Conservation (phyloP, 495 filamentous ascomycete species). For the Aspergillus diversus region DNA sequence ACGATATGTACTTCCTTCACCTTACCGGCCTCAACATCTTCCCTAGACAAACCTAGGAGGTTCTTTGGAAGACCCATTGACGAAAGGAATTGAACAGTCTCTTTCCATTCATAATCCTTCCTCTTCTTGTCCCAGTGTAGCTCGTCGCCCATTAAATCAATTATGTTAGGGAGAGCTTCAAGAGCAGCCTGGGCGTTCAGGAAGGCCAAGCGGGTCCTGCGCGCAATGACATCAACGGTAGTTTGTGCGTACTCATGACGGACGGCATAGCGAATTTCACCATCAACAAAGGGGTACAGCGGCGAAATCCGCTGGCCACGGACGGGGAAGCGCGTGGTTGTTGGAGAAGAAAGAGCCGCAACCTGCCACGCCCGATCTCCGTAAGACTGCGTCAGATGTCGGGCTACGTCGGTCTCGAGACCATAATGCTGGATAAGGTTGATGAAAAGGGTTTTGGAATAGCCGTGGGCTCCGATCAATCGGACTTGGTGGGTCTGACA, state of each 20-base stretch:
- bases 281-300: constrained; percentile 95
- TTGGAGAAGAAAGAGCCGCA: constrained; percentile 79
- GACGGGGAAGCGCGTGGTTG: constrained; percentile 82
- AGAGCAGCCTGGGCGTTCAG: constrained; percentile 94
- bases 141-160: constrained; percentile 93
- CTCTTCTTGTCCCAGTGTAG: constrained; percentile 77
- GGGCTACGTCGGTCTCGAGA: constrained; percentile 91
- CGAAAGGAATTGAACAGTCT: constrained; percentile 74
- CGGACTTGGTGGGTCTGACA: constrained; percentile 93
- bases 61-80: constrained; percentile 86
- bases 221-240: constrained; percentile 86
- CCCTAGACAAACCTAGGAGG: constrained; percentile 69
- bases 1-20: constrained; percentile 69
- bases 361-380: constrained; percentile 97
- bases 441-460: constrained; percentile 95
- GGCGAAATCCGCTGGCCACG: constrained; percentile 79
- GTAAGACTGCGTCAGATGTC: constrained; percentile 87
- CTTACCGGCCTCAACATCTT: constrained; percentile 79
- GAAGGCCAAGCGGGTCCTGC: constrained; percentile 87
- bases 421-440: constrained; percentile 98
- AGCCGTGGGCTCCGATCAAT: constrained; percentile 92
- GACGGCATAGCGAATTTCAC: constrained; percentile 89
- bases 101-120: constrained; percentile 84
- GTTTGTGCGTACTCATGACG: constrained; percentile 94
- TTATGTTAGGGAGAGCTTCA: constrained; percentile 83